A percentile compares a stretch with the other conserved stretches of the same genome.
phyloP scores from a whole-genome alignment of 139 green algal genomes.

The Chlorella sp. region DNA sequence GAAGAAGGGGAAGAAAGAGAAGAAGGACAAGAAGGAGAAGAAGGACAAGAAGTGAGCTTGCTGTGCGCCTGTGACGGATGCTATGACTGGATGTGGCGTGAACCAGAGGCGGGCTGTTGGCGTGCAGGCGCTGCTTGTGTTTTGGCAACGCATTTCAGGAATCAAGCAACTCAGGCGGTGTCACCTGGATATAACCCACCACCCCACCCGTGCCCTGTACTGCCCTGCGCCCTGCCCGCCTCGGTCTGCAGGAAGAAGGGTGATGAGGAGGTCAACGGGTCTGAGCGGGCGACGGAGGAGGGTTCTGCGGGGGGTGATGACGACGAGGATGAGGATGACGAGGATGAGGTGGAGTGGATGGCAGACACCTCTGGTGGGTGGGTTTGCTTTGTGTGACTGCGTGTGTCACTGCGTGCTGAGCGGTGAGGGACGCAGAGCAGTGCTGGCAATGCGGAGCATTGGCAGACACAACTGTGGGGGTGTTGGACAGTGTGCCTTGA shows the following conservation, averaged over 20 bases:
- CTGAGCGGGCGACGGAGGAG: slow-evolving; percentile 11
- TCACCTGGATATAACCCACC: background rate
- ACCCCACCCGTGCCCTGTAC: background rate
- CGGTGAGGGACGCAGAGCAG: no score
- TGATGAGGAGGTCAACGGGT: slow-evolving; percentile 51
- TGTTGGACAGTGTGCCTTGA: no score
- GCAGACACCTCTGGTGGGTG: slow-evolving; percentile 85
- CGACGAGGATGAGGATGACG: slow-evolving; percentile 58
- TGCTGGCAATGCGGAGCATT: no score
- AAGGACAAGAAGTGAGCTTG: slow-evolving; percentile 68
- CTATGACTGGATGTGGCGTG: no score
- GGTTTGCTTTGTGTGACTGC: background rate
- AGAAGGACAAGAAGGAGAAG: slow-evolving; percentile 71
- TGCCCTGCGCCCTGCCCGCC: background rate
- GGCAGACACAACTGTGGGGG: no score
- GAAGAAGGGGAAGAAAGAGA: slow-evolving; percentile 80
- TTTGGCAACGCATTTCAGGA: background rate
- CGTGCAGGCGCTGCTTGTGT: background rate
- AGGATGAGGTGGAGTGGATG: slow-evolving; percentile 89
- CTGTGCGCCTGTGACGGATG: no score
- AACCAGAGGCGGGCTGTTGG: background rate
- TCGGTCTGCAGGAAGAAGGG: slow-evolving; percentile 48
- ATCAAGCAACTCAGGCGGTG: background rate
- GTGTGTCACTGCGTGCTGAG: background rate
- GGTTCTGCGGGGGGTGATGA: slow-evolving; percentile 22